Evolutionary conservation across 345 rosid species (phyloP).

Genomic region (Citrus medica): DNA sequence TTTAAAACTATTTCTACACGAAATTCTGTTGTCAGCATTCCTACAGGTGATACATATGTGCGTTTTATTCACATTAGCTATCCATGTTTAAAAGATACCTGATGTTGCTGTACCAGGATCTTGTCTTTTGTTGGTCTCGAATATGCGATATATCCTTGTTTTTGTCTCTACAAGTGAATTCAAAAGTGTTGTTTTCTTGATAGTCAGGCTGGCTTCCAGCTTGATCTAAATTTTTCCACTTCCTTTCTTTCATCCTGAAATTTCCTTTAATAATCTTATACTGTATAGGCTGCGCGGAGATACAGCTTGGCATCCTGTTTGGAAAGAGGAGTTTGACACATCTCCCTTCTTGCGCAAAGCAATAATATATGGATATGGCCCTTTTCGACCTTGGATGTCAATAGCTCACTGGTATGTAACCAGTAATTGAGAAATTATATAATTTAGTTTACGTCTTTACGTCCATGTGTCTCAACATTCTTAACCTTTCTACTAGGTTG

Average conservation of each 20-base stretch:
- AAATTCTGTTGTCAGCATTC: neutral
- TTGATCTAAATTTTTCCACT: neutral
- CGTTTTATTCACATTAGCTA: neutral
- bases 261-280: slow-evolving; percentile 4
- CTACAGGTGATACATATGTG: neutral
- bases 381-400: slow-evolving; percentile 96
- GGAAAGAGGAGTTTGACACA: slow-evolving; percentile 64
- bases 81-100: neutral
- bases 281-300: slow-evolving; percentile 67
- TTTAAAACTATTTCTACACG: neutral
- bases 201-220: neutral
- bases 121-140: neutral
- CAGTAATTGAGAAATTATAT: neutral
- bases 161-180: neutral
- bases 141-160: neutral
- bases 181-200: slow-evolving; percentile 1
- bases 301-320: slow-evolving; percentile 96
- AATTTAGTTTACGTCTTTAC: neutral
- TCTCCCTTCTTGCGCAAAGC: slow-evolving; percentile 65
- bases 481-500: slow-evolving; percentile 48
- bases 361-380: slow-evolving; percentile 77
- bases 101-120: neutral
- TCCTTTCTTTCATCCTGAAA: neutral
- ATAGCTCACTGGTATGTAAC: slow-evolving; percentile 77
- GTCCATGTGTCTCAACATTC: slow-evolving; percentile 4